Base-by-base conservation (phyloP, 1,284 basidiomycete genomes). In the Rhodotorula sp. region DNA sequence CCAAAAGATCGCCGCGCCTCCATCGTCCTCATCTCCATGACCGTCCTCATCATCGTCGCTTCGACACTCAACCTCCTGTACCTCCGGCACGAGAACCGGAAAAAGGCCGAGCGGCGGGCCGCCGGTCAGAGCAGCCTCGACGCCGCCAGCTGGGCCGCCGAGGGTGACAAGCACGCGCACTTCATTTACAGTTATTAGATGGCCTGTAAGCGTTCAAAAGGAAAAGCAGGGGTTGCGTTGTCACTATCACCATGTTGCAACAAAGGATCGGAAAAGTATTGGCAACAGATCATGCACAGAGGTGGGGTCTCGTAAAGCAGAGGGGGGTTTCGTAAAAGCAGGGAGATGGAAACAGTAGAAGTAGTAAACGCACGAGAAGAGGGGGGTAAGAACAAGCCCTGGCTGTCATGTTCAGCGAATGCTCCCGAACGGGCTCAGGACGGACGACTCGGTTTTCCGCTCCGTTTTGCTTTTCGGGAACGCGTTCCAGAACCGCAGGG, bases 401-500 rank as follows among this genome's bases (percentile, higher is more conserved):
- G 23, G n/a, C 54, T 7, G 29, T 23, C 4, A 3, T 3, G 3
- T 5, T 65, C 58, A 76, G 26, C 75, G 70, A 21, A 76, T 76
- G 52, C 58, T 49, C 3, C 66, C 67, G 34, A 76, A 73, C 26
- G 73, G 69, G 58, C 65, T 77, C 21, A 77, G 65, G 29, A 54
- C 51, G 59, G 67, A 70, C 39, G 65, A 61, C 47, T 73, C 68
- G 23, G 59, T 49, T 47, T 69, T 66, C 46, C 71, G 67, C 59
- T 73, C 70, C 52, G 64, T 61, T 56, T 74, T 75, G 58, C 71
- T 59, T 54, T 62, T 64, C 10, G 73, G 91, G 81, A 91, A 93
- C 0, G 92, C 93, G 80, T 93, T 94, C 96, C 96, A 98, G 83
- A 99, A 98, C 20, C 84, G 84, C 62, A 99, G 84, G 21, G 97